These are phyloP conservation scores for Zea luxurians DNA, from an alignment of 176 grass and related monocot species.

Conservation along the genomic window DNA sequence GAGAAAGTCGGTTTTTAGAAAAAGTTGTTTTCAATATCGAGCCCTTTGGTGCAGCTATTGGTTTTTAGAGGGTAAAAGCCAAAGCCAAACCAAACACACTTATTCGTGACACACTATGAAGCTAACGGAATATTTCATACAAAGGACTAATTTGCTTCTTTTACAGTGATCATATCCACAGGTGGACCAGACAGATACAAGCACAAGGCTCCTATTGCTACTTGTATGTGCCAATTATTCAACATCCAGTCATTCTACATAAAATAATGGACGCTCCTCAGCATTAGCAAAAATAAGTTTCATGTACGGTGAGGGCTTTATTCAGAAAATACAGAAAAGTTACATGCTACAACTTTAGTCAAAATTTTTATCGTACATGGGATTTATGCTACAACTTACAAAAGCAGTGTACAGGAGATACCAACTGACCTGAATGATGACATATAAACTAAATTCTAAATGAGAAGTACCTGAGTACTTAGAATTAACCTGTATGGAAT, in stretches of 20 bases:
- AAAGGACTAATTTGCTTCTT: not conserved
- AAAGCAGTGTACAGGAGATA: not conserved
- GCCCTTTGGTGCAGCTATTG: not conserved
- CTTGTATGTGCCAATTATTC: not conserved
- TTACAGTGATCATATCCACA: not conserved
- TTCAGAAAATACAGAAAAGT: no score
- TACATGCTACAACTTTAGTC: not conserved
- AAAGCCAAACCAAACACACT: not conserved
- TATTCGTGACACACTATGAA: slow-evolving; percentile 9
- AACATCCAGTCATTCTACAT: not conserved
- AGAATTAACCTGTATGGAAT: slow-evolving; percentile 7
- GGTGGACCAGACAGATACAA: not conserved
- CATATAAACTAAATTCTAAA: slow-evolving; percentile 18
- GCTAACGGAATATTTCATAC: not conserved
- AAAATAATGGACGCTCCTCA: not conserved
- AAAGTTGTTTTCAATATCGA: no score
- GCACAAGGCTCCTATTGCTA: not conserved
- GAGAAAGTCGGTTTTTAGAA: no score
- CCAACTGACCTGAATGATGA: not conserved
- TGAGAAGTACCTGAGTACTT: not conserved
- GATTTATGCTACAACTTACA: not conserved
- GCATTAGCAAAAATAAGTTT: not conserved
- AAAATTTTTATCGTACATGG: not conserved
- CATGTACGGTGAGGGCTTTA: not conserved
- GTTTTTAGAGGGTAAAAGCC: no score